These are phyloP conservation scores for Agaricus sinodeliciosus DNA, from an alignment of 768 basidiomycete species.

Conservation along the genomic window DNA sequence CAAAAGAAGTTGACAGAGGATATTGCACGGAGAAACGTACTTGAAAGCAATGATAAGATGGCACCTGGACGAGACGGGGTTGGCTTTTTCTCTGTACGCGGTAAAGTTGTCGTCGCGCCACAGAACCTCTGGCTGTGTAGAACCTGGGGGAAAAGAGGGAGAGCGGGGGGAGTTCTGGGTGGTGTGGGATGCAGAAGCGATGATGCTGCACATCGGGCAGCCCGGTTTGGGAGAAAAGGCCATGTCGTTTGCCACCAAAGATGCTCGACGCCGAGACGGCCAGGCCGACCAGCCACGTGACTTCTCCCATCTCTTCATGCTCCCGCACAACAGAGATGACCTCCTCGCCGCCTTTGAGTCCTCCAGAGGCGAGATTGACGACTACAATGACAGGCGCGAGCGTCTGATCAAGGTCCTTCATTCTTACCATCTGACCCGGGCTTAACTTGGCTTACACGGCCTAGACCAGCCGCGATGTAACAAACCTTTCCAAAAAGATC, in stretches of 20 bases:
- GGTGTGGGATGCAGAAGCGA: slow-evolving; percentile 44
- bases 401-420: slow-evolving; percentile 74
- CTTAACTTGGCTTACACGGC: neutral
- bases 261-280: too few species aligned
- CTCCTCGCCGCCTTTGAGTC: slow-evolving; percentile 39
- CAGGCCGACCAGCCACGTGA: slow-evolving; percentile 1
- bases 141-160: slow-evolving; percentile 38
- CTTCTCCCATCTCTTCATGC: slow-evolving; percentile 10
- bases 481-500: slow-evolving; percentile 85
- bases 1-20: slow-evolving; percentile 8
- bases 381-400: slow-evolving; percentile 83
- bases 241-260: neutral
- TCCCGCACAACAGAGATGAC: slow-evolving; percentile 11
- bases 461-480: slow-evolving; percentile 81
- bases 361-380: slow-evolving; percentile 73
- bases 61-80: slow-evolving; percentile 67
- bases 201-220: slow-evolving; percentile 74
- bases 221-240: slow-evolving; percentile 55
- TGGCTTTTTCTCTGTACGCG: slow-evolving; percentile 59
- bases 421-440: slow-evolving; percentile 6
- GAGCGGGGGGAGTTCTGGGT: slow-evolving; percentile 38
- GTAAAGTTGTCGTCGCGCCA: slow-evolving; percentile 79
- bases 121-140: slow-evolving; percentile 52
- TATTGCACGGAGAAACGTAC: slow-evolving; percentile 31
- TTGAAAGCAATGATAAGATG: slow-evolving; percentile 75